Evolutionary conservation across 2,329 filamentous ascomycete genomes (phyloP).

Genomic region (Pestalotiopsis sp.): DNA sequence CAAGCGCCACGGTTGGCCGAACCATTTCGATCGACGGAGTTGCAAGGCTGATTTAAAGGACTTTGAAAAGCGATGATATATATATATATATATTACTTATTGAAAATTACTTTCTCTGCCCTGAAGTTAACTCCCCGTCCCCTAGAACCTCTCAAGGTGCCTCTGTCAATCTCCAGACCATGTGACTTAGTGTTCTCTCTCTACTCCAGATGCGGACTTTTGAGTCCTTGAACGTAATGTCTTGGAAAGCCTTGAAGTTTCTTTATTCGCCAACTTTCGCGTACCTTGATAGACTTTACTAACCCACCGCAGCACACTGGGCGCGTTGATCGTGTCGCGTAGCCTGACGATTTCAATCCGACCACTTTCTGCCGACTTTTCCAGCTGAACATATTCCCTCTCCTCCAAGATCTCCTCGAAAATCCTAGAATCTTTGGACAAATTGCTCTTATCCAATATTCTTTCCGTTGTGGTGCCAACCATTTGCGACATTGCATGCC

Average conservation of each 20-base stretch:
- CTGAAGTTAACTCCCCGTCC: neutral
- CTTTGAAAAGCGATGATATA: neutral
- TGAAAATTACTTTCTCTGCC: neutral
- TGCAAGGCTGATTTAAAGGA: neutral
- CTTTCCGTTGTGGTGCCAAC: neutral
- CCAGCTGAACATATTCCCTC: neutral
- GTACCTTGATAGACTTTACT: neutral
- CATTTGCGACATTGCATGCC: neutral
- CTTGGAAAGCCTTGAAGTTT: neutral
- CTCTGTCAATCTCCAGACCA: neutral
- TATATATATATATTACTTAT: too few species aligned
- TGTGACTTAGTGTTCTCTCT: neutral
- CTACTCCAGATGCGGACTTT: neutral
- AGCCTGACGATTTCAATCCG: neutral
- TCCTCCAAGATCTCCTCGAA: neutral
- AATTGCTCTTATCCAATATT: neutral
- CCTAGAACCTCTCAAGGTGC: neutral
- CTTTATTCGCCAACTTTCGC: neutral
- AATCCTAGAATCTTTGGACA: neutral
- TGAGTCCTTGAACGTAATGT: neutral
- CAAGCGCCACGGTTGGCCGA: neutral
- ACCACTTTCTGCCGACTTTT: neutral
- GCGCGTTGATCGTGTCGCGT: neutral
- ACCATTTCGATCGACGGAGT: neutral
- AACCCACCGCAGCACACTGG: neutral